phyloP scores from a whole-genome alignment of 257 asterid species.

The Cinchona pubescens region DNA sequence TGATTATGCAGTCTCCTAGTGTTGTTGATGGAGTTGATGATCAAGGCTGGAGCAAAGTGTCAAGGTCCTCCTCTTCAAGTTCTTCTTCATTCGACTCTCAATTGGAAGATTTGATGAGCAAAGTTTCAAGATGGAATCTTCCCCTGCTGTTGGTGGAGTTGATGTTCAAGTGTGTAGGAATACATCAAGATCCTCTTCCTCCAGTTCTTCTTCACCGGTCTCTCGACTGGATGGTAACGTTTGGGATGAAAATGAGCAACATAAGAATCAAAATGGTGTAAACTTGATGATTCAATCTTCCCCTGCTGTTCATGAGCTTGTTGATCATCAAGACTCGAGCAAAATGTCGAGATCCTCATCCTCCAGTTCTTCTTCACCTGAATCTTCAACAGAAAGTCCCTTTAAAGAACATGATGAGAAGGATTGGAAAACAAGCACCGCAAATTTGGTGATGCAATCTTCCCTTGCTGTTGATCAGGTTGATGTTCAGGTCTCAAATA shows the following conservation, averaged over 20 bases:
- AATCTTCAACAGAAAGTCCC: neutral
- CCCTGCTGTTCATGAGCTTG: neutral
- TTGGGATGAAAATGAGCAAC: neutral
- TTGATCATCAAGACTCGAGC: neutral
- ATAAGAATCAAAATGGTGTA: neutral
- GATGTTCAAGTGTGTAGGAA: slow-evolving; percentile 1
- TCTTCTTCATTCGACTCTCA: neutral
- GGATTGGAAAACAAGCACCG: slow-evolving; percentile 2
- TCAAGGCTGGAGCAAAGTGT: neutral
- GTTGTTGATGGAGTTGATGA: neutral
- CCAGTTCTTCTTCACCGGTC: slow-evolving; percentile 20
- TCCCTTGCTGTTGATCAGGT: slow-evolving; percentile 13
- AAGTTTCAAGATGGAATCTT: neutral
- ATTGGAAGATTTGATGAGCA: too few species aligned
- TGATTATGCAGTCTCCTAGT: neutral
- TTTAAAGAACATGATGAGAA: neutral
- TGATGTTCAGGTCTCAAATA: slow-evolving; percentile 6
- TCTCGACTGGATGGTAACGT: slow-evolving; percentile 9
- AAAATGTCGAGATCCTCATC: neutral
- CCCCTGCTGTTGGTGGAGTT: slow-evolving; percentile 8
- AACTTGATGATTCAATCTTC: neutral
- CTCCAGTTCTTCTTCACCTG: neutral
- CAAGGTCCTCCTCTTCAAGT: neutral
- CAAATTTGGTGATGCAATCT: slow-evolving; percentile 14
- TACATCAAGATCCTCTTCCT: slow-evolving; percentile 8